phyloP scores from a whole-genome alignment of 2,329 filamentous ascomycete species.

The Colletotrichum sp. region DNA sequence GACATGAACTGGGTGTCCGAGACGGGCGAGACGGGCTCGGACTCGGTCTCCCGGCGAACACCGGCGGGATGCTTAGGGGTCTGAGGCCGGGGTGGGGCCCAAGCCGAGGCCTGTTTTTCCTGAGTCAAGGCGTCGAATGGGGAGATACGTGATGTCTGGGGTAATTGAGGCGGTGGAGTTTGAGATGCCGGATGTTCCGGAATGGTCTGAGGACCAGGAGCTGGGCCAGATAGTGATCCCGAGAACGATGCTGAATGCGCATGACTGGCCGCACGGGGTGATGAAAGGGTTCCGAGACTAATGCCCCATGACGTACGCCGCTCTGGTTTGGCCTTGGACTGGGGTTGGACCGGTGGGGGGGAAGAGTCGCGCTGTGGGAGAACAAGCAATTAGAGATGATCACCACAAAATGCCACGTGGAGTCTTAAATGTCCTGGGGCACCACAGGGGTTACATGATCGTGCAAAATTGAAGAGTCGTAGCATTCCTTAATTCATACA shows the following conservation, averaged over 20 bases:
- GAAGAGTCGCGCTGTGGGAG: conserved; percentile 40
- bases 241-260: conserved; percentile 10
- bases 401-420: conserved; percentile 17
- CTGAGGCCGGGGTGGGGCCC: conserved; percentile 18
- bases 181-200: conserved; percentile 16
- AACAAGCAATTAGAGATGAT: conserved; percentile 27
- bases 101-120: conserved; percentile 20
- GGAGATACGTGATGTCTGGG: conserved; percentile 25
- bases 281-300: conserved; percentile 37
- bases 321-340: conserved; percentile 41
- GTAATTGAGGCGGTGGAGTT: conserved; percentile 19
- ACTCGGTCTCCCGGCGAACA: conserved; percentile 23
- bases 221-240: background rate
- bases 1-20: conserved; percentile 30
- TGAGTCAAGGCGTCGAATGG: conserved; percentile 24
- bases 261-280: conserved; percentile 26
- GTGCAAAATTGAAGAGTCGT: conserved; percentile 35
- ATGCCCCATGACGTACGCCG: conserved; percentile 52
- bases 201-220: conserved; percentile 5
- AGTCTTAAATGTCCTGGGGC: conserved; percentile 15
- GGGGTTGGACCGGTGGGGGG: conserved; percentile 39
- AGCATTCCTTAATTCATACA: conserved; percentile 47
- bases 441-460: conserved; percentile 26
- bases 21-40: conserved; percentile 36
- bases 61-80: conserved; percentile 23